Evolutionary conservation across 441 rosid species (phyloP).

Genomic region (Adansonia rubrostipa): DNA sequence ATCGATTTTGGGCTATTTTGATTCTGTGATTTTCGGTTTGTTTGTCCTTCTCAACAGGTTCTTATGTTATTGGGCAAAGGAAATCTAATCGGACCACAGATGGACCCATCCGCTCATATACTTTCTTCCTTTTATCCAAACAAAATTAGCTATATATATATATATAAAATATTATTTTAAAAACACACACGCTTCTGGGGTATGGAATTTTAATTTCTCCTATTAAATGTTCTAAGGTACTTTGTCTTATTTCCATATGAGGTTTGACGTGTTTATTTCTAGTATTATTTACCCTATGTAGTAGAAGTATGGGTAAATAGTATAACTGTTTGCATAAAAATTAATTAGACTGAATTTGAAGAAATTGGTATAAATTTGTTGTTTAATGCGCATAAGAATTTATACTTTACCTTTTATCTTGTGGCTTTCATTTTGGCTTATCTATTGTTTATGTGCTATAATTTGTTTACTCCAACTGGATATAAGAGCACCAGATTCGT

Average conservation of each 20-base stretch:
- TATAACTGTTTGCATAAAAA: background rate
- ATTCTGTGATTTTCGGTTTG: too few relatives aligned
- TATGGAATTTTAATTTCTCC: slow-evolving; percentile 9
- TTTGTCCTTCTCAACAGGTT: too few relatives aligned
- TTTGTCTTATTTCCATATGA: background rate
- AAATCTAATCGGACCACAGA: too few relatives aligned
- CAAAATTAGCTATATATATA: too few relatives aligned
- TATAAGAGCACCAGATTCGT: slow-evolving; percentile 58
- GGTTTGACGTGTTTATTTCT: background rate
- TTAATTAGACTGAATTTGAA: background rate
- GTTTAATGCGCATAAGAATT: background rate
- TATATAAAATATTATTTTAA: too few relatives aligned
- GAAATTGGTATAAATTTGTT: background rate
- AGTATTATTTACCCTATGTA: background rate
- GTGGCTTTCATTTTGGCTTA: background rate
- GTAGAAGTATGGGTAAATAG: background rate
- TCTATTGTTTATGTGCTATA: background rate
- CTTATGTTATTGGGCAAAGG: too few relatives aligned
- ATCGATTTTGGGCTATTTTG: too few relatives aligned
- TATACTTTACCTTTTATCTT: background rate
- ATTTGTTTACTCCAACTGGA: slow-evolving; percentile 51
- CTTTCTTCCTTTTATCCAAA: too few relatives aligned
- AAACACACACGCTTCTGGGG: slow-evolving; percentile 17
- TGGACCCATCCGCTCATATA: too few relatives aligned
- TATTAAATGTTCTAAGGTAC: background rate